Percentiles rank a stretch among this genome's conserved stretches.
Conservation (phyloP, 148 eudicot genomes). For the Fagopyrum tataricum region DNA sequence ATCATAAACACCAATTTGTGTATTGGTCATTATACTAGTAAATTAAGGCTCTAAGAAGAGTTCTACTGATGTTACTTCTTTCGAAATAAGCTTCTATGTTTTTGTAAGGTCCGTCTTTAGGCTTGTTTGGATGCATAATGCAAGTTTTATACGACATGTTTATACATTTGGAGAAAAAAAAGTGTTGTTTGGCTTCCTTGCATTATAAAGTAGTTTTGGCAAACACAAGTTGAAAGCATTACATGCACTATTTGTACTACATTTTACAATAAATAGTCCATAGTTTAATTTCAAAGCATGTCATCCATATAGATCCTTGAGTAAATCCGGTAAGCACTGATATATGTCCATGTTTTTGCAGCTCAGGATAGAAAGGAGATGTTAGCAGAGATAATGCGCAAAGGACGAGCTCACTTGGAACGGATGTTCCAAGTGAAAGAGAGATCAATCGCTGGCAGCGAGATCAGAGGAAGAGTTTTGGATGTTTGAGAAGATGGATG, state of each 20-base stretch:
- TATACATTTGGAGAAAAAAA: too few species aligned
- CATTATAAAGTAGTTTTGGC: too few species aligned
- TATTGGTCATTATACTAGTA: background rate
- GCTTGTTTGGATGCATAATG: too few species aligned
- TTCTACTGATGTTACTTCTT: background rate
- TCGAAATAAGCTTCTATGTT: background rate
- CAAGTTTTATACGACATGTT: too few species aligned
- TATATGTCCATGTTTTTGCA: slow-evolving; percentile 28
- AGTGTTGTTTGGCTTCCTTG: too few species aligned
- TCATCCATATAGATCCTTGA: background rate
- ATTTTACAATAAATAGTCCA: too few species aligned
- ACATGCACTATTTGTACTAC: too few species aligned
- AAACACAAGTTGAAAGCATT: too few species aligned
- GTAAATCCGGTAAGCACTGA: background rate
- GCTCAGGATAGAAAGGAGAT: slow-evolving; percentile 91
- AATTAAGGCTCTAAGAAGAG: background rate
- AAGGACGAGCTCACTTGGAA: slow-evolving; percentile 86
- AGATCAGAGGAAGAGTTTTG: slow-evolving; percentile 92
- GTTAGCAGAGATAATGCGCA: slow-evolving; percentile 94
- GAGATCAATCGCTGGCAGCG: slow-evolving; percentile 96
- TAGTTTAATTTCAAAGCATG: too few species aligned
- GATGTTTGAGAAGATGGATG: slow-evolving; percentile 96
- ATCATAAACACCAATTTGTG: background rate
- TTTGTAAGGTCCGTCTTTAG: background rate
- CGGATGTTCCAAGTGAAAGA: slow-evolving; percentile 91